Conservation (phyloP, 371 early-diverging fungal genomes). For the Coemansia sp. region DNA sequence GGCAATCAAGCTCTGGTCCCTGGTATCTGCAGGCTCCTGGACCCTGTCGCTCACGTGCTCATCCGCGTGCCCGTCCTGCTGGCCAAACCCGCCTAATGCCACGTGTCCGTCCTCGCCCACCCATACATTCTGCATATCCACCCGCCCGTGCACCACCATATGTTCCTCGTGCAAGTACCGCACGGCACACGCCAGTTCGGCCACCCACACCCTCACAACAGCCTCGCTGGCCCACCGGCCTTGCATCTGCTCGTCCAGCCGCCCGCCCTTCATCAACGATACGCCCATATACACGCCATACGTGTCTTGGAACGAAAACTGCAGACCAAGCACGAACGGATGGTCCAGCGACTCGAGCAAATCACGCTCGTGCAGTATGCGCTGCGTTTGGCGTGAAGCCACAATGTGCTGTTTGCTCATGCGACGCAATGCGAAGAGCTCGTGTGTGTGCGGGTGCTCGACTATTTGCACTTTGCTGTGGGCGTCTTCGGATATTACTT, state of each 20-base stretch:
- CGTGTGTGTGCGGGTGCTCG: slow-evolving; percentile 71
- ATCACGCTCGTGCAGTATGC: slow-evolving; percentile 81
- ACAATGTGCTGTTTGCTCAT: slow-evolving; percentile 72
- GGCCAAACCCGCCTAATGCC: slow-evolving; percentile 76
- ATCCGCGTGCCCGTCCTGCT: slow-evolving; percentile 5
- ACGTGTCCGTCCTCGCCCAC: slow-evolving; percentile 82
- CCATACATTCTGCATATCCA: slow-evolving; percentile 89
- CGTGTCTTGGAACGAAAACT: slow-evolving; percentile 91
- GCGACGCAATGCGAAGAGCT: slow-evolving; percentile 73
- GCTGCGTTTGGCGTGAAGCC: slow-evolving; percentile 59
- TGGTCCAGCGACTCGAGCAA: slow-evolving; percentile 80
- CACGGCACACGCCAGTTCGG: slow-evolving; percentile 69
- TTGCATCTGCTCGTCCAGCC: slow-evolving; percentile 81
- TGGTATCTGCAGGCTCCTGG: slow-evolving; percentile 48
- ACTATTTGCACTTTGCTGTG: slow-evolving; percentile 66
- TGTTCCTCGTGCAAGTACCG: slow-evolving; percentile 64
- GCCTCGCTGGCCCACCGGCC: slow-evolving; percentile 69
- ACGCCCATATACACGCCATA: slow-evolving; percentile 78
- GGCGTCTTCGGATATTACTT: slow-evolving; percentile 45
- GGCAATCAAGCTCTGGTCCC: slow-evolving; percentile 11
- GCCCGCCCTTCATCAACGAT: slow-evolving; percentile 85
- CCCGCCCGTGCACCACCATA: slow-evolving; percentile 59
- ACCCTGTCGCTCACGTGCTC: no score
- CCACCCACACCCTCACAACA: slow-evolving; percentile 73
- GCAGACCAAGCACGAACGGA: slow-evolving; percentile 83